Conservation (phyloP, 2,329 filamentous ascomycete genomes). For the Alternaria angustiovoidea region DNA sequence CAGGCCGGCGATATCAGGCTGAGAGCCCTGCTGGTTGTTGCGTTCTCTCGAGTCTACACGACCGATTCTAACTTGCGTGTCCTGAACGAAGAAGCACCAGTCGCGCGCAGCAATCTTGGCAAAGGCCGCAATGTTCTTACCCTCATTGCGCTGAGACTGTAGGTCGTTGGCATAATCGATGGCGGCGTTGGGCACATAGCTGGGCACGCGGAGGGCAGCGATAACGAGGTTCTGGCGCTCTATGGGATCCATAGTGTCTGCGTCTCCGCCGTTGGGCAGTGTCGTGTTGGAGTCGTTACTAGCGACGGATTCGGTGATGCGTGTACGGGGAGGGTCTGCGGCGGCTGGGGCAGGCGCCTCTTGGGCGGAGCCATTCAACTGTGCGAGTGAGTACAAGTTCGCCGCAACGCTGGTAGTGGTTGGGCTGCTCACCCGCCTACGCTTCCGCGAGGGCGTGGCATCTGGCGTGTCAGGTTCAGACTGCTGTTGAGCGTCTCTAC, state of each 20-base stretch:
- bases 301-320: slow-evolving; percentile 49
- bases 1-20: slow-evolving; percentile 35
- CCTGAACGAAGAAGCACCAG: slow-evolving; percentile 85
- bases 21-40: slow-evolving; percentile 40
- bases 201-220: slow-evolving; percentile 54
- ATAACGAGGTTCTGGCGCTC: slow-evolving; percentile 50
- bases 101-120: slow-evolving; percentile 82
- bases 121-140: slow-evolving; percentile 66
- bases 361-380: slow-evolving; percentile 47
- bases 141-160: slow-evolving; percentile 54
- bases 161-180: slow-evolving; percentile 64
- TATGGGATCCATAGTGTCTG: slow-evolving; percentile 42
- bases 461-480: slow-evolving; percentile 57
- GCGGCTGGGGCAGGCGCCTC: slow-evolving; percentile 29
- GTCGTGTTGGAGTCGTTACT: slow-evolving; percentile 54
- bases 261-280: slow-evolving; percentile 45
- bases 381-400: slow-evolving; percentile 26
- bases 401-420: slow-evolving; percentile 10
- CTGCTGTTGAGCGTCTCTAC: slow-evolving; percentile 42
- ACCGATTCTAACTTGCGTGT: slow-evolving; percentile 78
- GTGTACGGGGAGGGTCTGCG: slow-evolving; percentile 37
- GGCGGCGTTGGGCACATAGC: slow-evolving; percentile 63
- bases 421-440: slow-evolving; percentile 53
- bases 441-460: slow-evolving; percentile 58
- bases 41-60: slow-evolving; percentile 55